Evolutionary conservation across 371 early-diverging fungal genomes (phyloP).

Genomic region (Lichtheimia ornata): DNA sequence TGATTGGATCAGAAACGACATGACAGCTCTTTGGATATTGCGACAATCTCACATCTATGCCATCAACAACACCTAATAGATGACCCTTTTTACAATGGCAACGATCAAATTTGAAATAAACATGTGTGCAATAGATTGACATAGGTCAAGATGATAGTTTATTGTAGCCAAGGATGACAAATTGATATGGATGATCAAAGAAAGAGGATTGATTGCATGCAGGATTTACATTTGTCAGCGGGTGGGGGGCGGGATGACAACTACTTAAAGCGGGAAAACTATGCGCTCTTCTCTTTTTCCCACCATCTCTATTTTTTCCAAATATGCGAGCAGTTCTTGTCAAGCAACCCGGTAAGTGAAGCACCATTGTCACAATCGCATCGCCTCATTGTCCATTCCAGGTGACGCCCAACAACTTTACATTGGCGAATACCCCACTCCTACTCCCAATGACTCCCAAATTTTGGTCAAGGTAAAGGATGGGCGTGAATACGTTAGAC

Average conservation of each 20-base stretch:
- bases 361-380: not conserved
- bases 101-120: too few species aligned
- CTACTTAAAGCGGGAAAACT: not conserved
- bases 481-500: not conserved
- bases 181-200: too few species aligned
- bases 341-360: slow-evolving; percentile 31
- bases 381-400: slow-evolving; percentile 3
- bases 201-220: not conserved
- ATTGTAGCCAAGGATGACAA: too few species aligned
- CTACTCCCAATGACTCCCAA: slow-evolving; percentile 55
- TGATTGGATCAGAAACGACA: too few species aligned
- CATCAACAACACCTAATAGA: too few species aligned
- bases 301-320: not conserved
- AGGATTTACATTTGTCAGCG: not conserved
- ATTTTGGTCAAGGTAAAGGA: slow-evolving; percentile 65
- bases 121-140: too few species aligned
- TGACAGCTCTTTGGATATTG: too few species aligned
- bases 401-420: slow-evolving; percentile 60
- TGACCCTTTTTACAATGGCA: too few species aligned
- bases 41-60: too few species aligned
- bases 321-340: slow-evolving; percentile 40
- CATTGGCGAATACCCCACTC: slow-evolving; percentile 55
- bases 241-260: not conserved
- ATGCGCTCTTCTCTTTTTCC: not conserved
- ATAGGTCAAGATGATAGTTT: too few species aligned